Base-by-base conservation (phyloP, 1,139 yeast genomes). In the Hyphopichia buzzinii region DNA sequence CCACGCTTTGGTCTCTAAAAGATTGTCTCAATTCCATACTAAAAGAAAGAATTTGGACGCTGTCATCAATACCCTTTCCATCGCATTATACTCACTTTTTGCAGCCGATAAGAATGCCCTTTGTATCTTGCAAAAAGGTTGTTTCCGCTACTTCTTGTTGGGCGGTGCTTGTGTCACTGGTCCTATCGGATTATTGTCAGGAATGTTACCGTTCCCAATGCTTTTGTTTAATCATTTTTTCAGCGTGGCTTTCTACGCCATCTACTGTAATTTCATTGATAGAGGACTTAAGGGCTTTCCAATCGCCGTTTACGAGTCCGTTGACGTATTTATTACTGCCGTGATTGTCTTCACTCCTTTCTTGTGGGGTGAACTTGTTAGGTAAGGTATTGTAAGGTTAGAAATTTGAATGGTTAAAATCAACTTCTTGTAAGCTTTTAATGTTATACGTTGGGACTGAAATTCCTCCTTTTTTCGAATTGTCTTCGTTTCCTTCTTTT, bases 11-110 rank as follows among this genome's bases (percentile, higher is more conserved):
- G 77, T 90, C 13, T 54, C 73, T 10, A 72, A 71, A 35, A 79
- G 76, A 48, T 59, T 89, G 59, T 52, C 69, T 29, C 73, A 72
- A 40, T 89, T 89, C 72, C 95, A 88, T 58, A 69, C 75, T 50
- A 79, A 82, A 54, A 77, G 97, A 49, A 90, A 89, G 65, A 67
- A 69, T 42, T 72, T 86, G 43, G 94, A 85, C 48, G 77, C 92
- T 1, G 97, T 90, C 24, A 77, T 92, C 46, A 92, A 92, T 59
- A 88, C 95, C 5, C 72, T 92, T 36, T 88, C 97, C 4, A 82
- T 90, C 52, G 97, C 98, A 1, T 72, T 92, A 38, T 92, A 87
- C 64, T 72, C 94, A 2, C 69, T 92, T 40, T 92, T 94, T 60
- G 95, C 97, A 3, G 97, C 97, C 14, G 87, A 87, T 48, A 75